Percentiles rank a stretch among this genome's conserved stretches.
Evolutionary conservation across 208 protist genomes (phyloP).

Genomic region (Leishmania amazonensis): DNA sequence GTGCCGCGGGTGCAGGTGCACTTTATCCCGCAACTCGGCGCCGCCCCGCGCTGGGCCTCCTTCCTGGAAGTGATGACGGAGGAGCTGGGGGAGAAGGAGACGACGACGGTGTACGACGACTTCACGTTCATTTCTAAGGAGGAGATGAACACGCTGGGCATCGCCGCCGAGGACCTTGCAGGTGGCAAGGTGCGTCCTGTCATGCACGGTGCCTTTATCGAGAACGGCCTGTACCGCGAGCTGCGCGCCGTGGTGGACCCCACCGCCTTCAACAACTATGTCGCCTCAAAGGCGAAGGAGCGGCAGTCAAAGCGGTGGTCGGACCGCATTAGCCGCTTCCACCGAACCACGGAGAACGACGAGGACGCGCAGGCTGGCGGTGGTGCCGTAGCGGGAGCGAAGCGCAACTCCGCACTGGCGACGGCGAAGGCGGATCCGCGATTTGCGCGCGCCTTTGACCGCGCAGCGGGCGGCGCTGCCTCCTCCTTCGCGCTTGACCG

Average conservation of each 20-base stretch:
- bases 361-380: constrained; percentile 6
- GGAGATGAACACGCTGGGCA: constrained; percentile 90
- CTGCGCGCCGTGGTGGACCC: constrained; percentile 90
- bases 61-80: constrained; percentile 98
- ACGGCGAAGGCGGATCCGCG: constrained; percentile 67
- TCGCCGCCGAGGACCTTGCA: constrained; percentile 90
- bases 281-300: constrained; percentile 61
- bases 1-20: constrained; percentile 92
- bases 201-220: constrained; percentile 99
- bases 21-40: constrained; percentile 96
- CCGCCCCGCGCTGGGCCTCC: constrained; percentile 96
- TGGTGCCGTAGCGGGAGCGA: neutral
- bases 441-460: constrained; percentile 72
- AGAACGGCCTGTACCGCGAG: constrained; percentile 90
- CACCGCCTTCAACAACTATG: constrained; percentile 88
- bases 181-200: constrained; percentile 94
- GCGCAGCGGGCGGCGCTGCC: constrained; percentile 34
- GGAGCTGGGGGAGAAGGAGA: constrained; percentile 88
- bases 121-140: constrained; percentile 97
- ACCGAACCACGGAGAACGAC: constrained; percentile 37
- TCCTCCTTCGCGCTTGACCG: constrained; percentile 74
- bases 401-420: constrained; percentile 29
- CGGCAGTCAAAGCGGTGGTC: constrained; percentile 64
- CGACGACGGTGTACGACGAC: constrained; percentile 95
- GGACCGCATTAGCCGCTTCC: constrained; percentile 88